Evolutionary conservation across 2,329 filamentous ascomycete species (phyloP).

Genomic region (Ophiocordyceps australis): DNA sequence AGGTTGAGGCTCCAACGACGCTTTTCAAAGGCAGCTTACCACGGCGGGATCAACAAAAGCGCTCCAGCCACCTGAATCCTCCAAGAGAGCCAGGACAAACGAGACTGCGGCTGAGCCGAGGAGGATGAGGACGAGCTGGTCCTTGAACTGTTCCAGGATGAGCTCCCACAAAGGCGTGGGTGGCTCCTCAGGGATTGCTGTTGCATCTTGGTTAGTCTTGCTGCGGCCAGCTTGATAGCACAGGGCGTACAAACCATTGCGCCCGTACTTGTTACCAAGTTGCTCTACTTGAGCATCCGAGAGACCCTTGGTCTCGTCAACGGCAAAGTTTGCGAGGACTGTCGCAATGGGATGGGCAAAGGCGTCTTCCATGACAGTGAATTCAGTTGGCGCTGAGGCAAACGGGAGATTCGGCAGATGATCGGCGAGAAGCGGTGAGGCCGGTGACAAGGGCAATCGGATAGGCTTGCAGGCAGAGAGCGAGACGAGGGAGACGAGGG

Average conservation of each 20-base stretch:
- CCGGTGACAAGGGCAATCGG: no score
- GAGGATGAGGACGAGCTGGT: constrained; percentile 91
- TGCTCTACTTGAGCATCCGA: constrained; percentile 37
- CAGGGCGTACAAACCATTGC: constrained; percentile 38
- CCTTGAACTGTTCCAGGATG: constrained; percentile 96
- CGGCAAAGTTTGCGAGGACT: constrained; percentile 40
- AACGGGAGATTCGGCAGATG: no score
- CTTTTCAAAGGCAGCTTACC: constrained; percentile 34
- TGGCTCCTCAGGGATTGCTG: constrained; percentile 64
- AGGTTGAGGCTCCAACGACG: not conserved
- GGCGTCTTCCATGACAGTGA: constrained; percentile 39
- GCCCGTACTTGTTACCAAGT: constrained; percentile 40
- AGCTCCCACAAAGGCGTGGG: constrained; percentile 93
- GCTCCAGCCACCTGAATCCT: constrained; percentile 85
- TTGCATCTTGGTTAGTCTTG: constrained; percentile 1
- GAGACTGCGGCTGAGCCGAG: constrained; percentile 85
- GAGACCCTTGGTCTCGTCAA: constrained; percentile 35
- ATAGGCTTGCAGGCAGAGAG: no score
- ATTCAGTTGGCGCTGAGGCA: no score
- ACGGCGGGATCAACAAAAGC: constrained; percentile 94
- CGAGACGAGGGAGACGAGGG: no score
- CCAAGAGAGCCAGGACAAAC: constrained; percentile 82
- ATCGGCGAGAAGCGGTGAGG: no score
- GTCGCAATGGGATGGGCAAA: constrained; percentile 37
- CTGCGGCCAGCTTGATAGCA: constrained; percentile 1